A percentile compares a stretch with the other conserved stretches of the same genome.
Evolutionary conservation across 306 rosid genomes (phyloP).

Genomic region (Cyamopsis tetragonoloba): DNA sequence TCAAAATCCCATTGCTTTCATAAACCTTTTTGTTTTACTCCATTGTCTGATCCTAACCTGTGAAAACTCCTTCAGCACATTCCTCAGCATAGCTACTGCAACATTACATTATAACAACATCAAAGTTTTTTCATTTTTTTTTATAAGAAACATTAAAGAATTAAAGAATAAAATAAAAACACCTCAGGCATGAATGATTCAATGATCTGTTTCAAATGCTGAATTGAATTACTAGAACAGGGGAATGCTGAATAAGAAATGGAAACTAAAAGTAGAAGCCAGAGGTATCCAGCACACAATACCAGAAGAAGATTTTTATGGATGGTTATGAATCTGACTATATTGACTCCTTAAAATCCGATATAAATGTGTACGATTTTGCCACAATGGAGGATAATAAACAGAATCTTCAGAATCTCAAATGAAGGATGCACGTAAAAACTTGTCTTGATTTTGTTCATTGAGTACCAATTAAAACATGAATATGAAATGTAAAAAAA

Average conservation of each 20-base stretch:
- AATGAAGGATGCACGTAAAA: slow-evolving; percentile 29
- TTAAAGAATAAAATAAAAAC: not conserved
- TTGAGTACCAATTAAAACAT: slow-evolving; percentile 18
- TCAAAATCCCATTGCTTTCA: slow-evolving; percentile 4
- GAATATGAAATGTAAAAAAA: not conserved
- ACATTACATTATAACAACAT: not conserved
- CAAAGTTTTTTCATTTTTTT: too few relatives aligned
- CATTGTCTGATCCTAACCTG: slow-evolving; percentile 14
- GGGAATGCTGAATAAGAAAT: slow-evolving; percentile 34
- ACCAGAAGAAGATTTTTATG: slow-evolving; percentile 16
- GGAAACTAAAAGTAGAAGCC: slow-evolving; percentile 17
- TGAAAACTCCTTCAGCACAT: slow-evolving; percentile 14
- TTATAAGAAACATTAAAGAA: too few relatives aligned
- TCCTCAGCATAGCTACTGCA: slow-evolving; percentile 13
- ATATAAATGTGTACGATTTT: slow-evolving; percentile 36
- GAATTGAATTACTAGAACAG: slow-evolving; percentile 31
- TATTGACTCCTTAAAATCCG: slow-evolving; percentile 29
- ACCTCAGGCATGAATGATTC: slow-evolving; percentile 18
- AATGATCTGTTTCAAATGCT: slow-evolving; percentile 24
- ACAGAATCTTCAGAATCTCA: slow-evolving; percentile 44
- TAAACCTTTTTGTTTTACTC: slow-evolving; percentile 13
- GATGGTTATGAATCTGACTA: slow-evolving; percentile 26
- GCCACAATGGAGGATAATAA: slow-evolving; percentile 15
- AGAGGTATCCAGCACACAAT: not conserved
- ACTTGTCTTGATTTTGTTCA: slow-evolving; percentile 22